Conservation (phyloP, 768 basidiomycete genomes). For the Kwoniella heveanensis region DNA sequence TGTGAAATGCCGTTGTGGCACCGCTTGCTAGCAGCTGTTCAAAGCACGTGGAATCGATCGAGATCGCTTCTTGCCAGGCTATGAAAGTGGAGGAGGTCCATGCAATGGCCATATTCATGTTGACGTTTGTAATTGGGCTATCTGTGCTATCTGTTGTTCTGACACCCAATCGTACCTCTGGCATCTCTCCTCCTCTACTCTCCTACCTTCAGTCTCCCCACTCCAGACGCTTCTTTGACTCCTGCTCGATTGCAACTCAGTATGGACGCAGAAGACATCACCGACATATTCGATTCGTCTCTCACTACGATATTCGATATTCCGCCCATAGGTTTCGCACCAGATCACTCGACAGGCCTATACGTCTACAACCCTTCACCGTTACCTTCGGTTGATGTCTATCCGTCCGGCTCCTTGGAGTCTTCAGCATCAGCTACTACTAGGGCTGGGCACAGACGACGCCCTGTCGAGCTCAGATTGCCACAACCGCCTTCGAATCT, state of each 20-base stretch:
- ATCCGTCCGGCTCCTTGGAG: too few species aligned
- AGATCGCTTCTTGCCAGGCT: neutral
- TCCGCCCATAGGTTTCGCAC: constrained; percentile 43
- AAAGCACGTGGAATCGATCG: neutral
- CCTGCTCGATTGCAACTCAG: neutral
- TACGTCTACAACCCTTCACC: constrained; percentile 22
- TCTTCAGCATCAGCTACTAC: neutral
- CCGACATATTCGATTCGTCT: constrained; percentile 45
- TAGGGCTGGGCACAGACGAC: neutral
- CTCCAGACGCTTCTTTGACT: too few species aligned
- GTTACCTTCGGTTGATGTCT: neutral
- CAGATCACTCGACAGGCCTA: constrained; percentile 5
- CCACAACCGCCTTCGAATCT: constrained; percentile 47
- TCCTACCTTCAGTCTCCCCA: too few species aligned
- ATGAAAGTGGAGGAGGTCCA: neutral
- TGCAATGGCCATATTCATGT: too few species aligned
- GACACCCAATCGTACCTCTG: too few species aligned
- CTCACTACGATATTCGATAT: constrained; percentile 42
- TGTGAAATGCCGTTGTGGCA: constrained; percentile 4
- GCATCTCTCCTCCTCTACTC: too few species aligned
- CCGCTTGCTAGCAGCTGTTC: neutral
- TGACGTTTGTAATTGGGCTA: too few species aligned
- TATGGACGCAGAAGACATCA: constrained; percentile 30
- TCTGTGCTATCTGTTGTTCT: too few species aligned
- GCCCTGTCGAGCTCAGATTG: constrained; percentile 33